Evolutionary conservation across 2,329 filamentous ascomycete genomes (phyloP).

Genomic region (Claviceps citrina): DNA sequence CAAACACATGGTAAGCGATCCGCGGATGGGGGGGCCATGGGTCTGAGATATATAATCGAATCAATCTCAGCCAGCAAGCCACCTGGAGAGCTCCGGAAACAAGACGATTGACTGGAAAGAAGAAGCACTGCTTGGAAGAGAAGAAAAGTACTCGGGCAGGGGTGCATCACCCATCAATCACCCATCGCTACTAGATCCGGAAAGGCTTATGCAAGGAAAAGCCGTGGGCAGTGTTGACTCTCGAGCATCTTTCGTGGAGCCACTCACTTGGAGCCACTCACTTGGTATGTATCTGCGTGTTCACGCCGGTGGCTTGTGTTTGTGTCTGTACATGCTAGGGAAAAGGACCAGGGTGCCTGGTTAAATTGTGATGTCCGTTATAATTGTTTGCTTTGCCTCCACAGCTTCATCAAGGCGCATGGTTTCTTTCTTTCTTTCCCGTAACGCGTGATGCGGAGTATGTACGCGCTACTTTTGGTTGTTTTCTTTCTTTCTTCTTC

Average conservation of each 20-base stretch:
- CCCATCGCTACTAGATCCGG: background rate
- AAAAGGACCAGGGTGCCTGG: background rate
- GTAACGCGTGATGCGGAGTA: no score
- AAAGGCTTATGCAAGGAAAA: constrained; percentile 1
- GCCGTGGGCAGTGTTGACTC: background rate
- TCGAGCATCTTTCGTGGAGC: constrained; percentile 2
- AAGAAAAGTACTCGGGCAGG: background rate
- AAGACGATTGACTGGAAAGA: background rate
- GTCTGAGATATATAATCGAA: constrained; percentile 4
- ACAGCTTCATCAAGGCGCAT: background rate
- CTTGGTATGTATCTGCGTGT: constrained; percentile 3
- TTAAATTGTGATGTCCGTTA: background rate
- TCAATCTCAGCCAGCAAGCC: constrained; percentile 1
- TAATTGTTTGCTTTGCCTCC: background rate
- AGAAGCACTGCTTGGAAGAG: background rate
- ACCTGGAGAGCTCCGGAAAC: background rate
- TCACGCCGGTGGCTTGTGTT: constrained; percentile 1
- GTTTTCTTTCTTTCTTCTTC: no score
- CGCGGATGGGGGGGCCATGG: background rate
- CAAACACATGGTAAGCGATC: background rate
- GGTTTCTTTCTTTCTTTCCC: no score
- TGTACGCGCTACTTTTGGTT: no score
- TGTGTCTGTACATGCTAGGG: background rate
- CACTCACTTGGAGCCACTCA: background rate
- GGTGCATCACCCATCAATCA: background rate